Evolutionary conservation across 495 filamentous ascomycete genomes (phyloP).

Genomic region (Penicillium malachiteum): DNA sequence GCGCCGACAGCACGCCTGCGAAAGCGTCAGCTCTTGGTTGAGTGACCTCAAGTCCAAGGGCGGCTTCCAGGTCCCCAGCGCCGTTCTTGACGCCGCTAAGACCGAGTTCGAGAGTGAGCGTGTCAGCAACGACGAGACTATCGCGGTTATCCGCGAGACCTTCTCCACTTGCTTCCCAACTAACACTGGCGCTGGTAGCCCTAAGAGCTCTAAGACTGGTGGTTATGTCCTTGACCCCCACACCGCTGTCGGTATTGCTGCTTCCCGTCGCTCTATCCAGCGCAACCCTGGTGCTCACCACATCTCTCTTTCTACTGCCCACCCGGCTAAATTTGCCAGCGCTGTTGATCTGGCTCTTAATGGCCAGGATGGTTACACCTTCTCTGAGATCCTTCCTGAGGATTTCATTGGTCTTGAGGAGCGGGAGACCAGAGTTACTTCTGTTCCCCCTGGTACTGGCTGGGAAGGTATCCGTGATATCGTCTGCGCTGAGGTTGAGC

Average conservation of each 20-base stretch:
- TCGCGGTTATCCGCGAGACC: constrained; percentile 66
- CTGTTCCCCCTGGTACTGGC: constrained; percentile 25
- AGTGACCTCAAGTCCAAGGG: constrained; percentile 71
- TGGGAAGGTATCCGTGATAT: constrained; percentile 43
- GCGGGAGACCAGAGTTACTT: constrained; percentile 45
- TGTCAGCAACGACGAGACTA: constrained; percentile 74
- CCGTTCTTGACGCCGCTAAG: constrained; percentile 63
- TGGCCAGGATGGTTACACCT: constrained; percentile 64
- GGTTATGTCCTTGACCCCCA: constrained; percentile 89
- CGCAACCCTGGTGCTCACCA: constrained; percentile 53
- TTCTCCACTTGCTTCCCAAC: constrained; percentile 51
- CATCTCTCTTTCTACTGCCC: constrained; percentile 58
- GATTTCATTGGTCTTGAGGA: constrained; percentile 74
- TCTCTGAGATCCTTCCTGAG: constrained; percentile 70
- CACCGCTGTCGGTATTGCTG: constrained; percentile 80
- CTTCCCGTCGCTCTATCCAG: constrained; percentile 62
- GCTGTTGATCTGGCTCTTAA: constrained; percentile 76
- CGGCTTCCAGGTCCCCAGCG: constrained; percentile 71
- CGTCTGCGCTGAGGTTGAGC: constrained; percentile 38
- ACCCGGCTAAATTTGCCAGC: constrained; percentile 35
- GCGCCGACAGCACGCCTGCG: constrained; percentile 39
- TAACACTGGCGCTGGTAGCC: constrained; percentile 27
- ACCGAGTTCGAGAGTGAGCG: constrained; percentile 77
- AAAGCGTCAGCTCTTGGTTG: constrained; percentile 72
- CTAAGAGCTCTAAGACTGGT: constrained; percentile 34